Evolutionary conservation across 2,329 filamentous ascomycete genomes (phyloP).

Genomic region (Verticillium isaacii): DNA sequence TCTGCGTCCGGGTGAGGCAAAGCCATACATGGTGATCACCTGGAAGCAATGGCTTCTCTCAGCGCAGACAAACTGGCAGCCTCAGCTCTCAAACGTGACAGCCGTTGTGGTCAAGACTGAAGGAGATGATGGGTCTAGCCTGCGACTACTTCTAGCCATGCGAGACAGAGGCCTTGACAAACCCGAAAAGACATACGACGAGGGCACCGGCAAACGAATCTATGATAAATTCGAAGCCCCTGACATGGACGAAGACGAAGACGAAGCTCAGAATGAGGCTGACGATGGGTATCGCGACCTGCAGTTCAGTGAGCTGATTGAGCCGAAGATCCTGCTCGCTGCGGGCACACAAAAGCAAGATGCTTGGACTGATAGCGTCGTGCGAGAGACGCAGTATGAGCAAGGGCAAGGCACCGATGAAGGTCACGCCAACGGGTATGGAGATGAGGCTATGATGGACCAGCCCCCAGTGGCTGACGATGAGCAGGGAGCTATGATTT

Average conservation of each 20-base stretch:
- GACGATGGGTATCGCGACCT: slow-evolving; percentile 60
- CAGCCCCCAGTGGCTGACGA: slow-evolving; percentile 5
- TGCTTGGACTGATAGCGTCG: slow-evolving; percentile 13
- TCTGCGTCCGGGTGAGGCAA: slow-evolving; percentile 43
- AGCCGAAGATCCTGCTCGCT: slow-evolving; percentile 57
- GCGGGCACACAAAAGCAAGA: slow-evolving; percentile 14
- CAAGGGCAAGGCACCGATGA: slow-evolving; percentile 5
- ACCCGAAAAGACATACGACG: slow-evolving; percentile 57
- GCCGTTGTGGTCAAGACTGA: slow-evolving; percentile 57
- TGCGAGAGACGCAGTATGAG: slow-evolving; percentile 16
- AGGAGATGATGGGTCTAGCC: slow-evolving; percentile 41
- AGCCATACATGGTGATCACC: slow-evolving; percentile 59
- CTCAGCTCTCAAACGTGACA: slow-evolving; percentile 58
- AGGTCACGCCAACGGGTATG: not conserved
- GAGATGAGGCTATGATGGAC: slow-evolving; percentile 1
- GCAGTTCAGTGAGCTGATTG: slow-evolving; percentile 57
- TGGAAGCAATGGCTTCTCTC: slow-evolving; percentile 64
- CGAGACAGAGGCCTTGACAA: slow-evolving; percentile 57
- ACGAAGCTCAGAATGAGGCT: slow-evolving; percentile 39
- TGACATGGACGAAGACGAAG: slow-evolving; percentile 54
- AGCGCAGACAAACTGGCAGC: slow-evolving; percentile 60
- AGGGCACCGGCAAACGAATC: slow-evolving; percentile 63
- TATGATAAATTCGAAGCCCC: slow-evolving; percentile 78
- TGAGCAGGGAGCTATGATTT: slow-evolving; percentile 3
- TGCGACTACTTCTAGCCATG: slow-evolving; percentile 63